Evolutionary conservation across 495 filamentous ascomycete genomes (phyloP).

Genomic region (Hapsidospora chrysogenum): DNA sequence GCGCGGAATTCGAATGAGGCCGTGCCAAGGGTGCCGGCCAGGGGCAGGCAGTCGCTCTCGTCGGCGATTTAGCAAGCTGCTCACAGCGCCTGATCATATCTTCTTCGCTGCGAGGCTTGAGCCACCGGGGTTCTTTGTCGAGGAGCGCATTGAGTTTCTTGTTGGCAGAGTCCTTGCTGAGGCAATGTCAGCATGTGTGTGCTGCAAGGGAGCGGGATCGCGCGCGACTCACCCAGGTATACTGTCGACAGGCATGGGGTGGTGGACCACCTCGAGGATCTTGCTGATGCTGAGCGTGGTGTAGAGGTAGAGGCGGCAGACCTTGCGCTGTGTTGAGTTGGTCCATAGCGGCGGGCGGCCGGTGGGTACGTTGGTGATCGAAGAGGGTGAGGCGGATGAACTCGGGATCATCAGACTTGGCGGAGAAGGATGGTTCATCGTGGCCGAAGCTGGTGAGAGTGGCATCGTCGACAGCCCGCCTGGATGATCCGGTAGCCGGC

Average conservation of each 20-base stretch:
- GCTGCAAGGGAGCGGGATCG: no score
- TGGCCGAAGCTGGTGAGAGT: no score
- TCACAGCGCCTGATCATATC: constrained; percentile 23
- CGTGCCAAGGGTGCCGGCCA: neutral
- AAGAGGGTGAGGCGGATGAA: no score
- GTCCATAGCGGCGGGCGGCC: constrained; percentile 30
- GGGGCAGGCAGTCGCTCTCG: neutral
- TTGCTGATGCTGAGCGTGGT: constrained; percentile 23
- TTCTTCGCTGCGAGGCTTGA: constrained; percentile 24
- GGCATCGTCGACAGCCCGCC: no score
- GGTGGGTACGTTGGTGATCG: constrained; percentile 7
- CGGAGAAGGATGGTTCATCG: no score
- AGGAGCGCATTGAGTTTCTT: constrained; percentile 28
- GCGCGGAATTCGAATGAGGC: neutral
- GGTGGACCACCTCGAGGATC: constrained; percentile 24
- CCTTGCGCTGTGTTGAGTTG: constrained; percentile 21
- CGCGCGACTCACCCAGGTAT: constrained; percentile 1
- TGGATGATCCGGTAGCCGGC: no score
- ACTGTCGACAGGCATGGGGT: neutral
- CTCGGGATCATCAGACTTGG: no score
- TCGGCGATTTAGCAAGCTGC: constrained; percentile 8
- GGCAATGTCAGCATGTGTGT: no score
- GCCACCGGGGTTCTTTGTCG: constrained; percentile 28
- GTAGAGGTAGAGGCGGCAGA: constrained; percentile 26
- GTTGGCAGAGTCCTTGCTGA: constrained; percentile 30